Base-by-base conservation (phyloP, 345 rosid species). In the Hibiscus syriacus region DNA sequence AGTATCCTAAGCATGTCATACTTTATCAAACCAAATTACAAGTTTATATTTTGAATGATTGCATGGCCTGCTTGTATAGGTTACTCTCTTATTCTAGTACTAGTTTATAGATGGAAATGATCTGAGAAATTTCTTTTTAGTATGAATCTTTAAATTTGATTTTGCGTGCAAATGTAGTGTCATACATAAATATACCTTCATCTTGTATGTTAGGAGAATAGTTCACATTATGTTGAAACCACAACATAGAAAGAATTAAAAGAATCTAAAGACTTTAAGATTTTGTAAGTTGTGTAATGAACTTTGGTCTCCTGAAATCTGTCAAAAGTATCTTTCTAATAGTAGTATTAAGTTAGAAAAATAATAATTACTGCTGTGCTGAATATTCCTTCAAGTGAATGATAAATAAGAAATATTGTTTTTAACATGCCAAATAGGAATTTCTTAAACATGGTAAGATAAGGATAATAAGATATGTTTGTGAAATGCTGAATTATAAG, bases 1-100 rank as follows among this genome's bases (percentile, higher is more conserved):
- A 93, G 97, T 93, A 93, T 91, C 98, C 97, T 84, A 53, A 64
- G 41, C 73, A 27, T 58, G 58, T 14, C 78, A 16, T 65, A 70
- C 25, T 53, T 46, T 70, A 7, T 34, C 48, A 16, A 41, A 36
- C 25, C 26, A 72, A 68, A 25, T 32, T 66, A 9, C 27, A 30
- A 23, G 20, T 41, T 43, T 62, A 61, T 39, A 48, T 6, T 34
- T 14, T 62, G 50, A 39, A 39, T 39, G 66, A 23, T 62, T 41
- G 29, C 32, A 13, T 23, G 30, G 4, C 34, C 22, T 1, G 34
- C 50, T 62, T 62, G 32, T 41, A 62, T 13, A 23, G 52, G 23
- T 39, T 13, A 6, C 20, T 62, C 25, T 62, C 29, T 61, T 22
- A 6, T 38, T 22, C 16, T 17, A 25, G 12, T 52, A 55, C 20